A percentile compares a stretch with the other conserved stretches of the same genome.
Conservation (phyloP, 2,329 filamentous ascomycete genomes). For the Allantophomopsis cytisporea region DNA sequence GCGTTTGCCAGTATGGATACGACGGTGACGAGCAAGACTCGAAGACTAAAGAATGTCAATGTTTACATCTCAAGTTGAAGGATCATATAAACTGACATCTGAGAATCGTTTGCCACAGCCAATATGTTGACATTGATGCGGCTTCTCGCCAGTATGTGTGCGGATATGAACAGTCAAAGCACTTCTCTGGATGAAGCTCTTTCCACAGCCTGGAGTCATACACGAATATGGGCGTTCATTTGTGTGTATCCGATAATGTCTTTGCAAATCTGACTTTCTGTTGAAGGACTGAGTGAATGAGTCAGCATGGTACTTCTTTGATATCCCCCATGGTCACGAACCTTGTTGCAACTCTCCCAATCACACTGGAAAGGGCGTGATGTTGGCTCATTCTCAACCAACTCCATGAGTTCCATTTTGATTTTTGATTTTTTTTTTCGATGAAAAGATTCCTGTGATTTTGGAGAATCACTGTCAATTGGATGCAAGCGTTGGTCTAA, state of each 20-base stretch:
- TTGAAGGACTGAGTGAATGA: conserved; percentile 45
- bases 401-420: conserved; percentile 50
- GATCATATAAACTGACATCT: conserved; percentile 35
- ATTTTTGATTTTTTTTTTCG: conserved; percentile 20
- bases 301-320: conserved; percentile 4
- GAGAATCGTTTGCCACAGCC: conserved; percentile 58
- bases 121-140: conserved; percentile 51
- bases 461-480: neutral
- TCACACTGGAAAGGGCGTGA: conserved; percentile 50
- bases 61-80: neutral
- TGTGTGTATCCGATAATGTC: conserved; percentile 60
- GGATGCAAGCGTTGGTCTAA: neutral
- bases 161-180: conserved; percentile 90
- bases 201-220: conserved; percentile 44
- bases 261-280: conserved; percentile 56
- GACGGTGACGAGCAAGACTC: conserved; percentile 35
- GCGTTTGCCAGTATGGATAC: conserved; percentile 59
- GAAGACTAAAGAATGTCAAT: conserved; percentile 14
- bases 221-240: conserved; percentile 57
- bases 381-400: conserved; percentile 49
- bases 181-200: conserved; percentile 92
- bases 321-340: conserved; percentile 17
- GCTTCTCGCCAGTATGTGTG: conserved; percentile 88
- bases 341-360: conserved; percentile 49
- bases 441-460: neutral